A percentile compares a stretch with the other conserved stretches of the same genome.
These are phyloP conservation scores for Suhomyces chickasaworum DNA, from an alignment of 1,139 yeast species.

Conservation along the genomic window DNA sequence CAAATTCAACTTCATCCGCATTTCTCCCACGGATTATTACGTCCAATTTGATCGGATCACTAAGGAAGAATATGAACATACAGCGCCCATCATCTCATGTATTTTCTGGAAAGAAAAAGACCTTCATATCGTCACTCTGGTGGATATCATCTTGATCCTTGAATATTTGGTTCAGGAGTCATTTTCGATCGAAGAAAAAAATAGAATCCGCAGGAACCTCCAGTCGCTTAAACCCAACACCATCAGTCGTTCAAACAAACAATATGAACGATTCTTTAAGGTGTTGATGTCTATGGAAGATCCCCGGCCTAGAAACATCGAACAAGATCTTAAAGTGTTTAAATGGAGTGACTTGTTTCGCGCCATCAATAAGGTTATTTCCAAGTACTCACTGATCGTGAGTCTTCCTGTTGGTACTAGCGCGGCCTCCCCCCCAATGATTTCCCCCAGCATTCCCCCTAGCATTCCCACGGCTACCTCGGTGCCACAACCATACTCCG, in stretches of 20 bases:
- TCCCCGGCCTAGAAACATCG: conserved; percentile 73
- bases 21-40: conserved; percentile 25
- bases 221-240: conserved; percentile 68
- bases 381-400: conserved; percentile 49
- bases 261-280: conserved; percentile 52
- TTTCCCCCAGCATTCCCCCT: neutral
- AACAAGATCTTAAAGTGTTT: conserved; percentile 71
- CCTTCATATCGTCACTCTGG: conserved; percentile 61
- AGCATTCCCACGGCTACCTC: neutral
- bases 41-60: conserved; percentile 30
- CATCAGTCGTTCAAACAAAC: conserved; percentile 52
- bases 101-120: conserved; percentile 59
- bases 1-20: conserved; percentile 30
- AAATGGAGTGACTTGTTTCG: conserved; percentile 56
- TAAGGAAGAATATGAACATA: conserved; percentile 26
- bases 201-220: conserved; percentile 66
- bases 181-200: conserved; percentile 69
- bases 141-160: conserved; percentile 60
- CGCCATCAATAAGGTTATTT: conserved; percentile 62
- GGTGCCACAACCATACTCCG: neutral
- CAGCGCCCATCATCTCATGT: conserved; percentile 53
- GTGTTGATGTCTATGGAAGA: conserved; percentile 63
- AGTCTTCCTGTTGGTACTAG: neutral
- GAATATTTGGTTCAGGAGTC: conserved; percentile 59
- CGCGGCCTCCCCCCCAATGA: neutral